Conservation (phyloP, 352 stramenopile genomes). For the Blastocystis sp. region DNA sequence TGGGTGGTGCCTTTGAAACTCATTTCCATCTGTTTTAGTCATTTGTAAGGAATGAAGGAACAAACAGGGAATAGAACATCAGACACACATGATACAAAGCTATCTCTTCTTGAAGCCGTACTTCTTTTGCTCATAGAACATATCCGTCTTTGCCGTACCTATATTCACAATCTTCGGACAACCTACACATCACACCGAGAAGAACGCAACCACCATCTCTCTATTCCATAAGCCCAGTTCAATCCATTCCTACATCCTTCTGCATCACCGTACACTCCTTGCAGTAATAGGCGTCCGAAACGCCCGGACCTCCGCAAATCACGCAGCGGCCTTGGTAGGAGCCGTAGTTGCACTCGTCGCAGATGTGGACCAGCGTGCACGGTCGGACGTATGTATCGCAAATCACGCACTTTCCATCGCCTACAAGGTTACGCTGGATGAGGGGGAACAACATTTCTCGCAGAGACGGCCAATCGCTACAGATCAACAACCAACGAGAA, state of each 20-base stretch:
- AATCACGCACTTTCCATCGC: constrained; percentile 97
- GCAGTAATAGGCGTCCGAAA: constrained; percentile 99
- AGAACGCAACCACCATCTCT: constrained; percentile 66
- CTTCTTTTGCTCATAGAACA: constrained; percentile 99
- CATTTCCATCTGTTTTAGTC: constrained; percentile 11
- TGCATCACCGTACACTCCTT: constrained; percentile 94
- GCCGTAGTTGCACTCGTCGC: constrained; percentile 99
- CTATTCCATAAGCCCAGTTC: constrained; percentile 16
- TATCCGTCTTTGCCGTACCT: constrained; percentile 82
- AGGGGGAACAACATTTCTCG: constrained; percentile 85
- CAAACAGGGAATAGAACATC: background rate
- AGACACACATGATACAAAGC: constrained; percentile 2
- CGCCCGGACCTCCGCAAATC: constrained; percentile 91
- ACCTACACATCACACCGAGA: constrained; percentile 80
- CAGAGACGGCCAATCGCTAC: constrained; percentile 89
- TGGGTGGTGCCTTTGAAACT: background rate
- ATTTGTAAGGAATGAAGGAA: background rate
- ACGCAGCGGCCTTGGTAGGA: constrained; percentile 90
- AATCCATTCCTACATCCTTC: constrained; percentile 77
- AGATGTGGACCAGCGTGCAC: constrained; percentile 92
- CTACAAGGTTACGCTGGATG: constrained; percentile 72
- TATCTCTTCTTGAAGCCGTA: constrained; percentile 87
- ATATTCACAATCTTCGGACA: constrained; percentile 99
- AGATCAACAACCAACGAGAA: constrained; percentile 65
- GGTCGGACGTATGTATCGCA: constrained; percentile 98